phyloP scores from a whole-genome alignment of 495 filamentous ascomycete species.

The Hypoxylon trugodes region DNA sequence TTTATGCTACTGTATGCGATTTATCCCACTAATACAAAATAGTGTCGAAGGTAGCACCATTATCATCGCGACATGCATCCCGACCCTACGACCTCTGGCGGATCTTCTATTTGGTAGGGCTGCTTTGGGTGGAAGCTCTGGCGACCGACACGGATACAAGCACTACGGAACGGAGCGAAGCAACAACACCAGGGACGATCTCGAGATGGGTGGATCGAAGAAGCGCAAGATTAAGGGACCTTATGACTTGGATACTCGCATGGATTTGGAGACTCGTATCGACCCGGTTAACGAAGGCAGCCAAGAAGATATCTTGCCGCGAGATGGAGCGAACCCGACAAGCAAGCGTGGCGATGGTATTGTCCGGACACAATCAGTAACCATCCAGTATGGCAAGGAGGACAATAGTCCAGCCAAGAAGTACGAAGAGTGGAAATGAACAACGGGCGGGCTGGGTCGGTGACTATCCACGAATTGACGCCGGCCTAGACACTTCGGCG shows the following conservation, averaged over 20 bases:
- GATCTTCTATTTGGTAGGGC: constrained; percentile 37
- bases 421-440: constrained; percentile 46
- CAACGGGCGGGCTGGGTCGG: neutral
- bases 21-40: neutral
- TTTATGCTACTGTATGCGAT: neutral
- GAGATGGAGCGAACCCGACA: neutral
- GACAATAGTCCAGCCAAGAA: constrained; percentile 17
- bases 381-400: neutral
- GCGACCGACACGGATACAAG: constrained; percentile 11
- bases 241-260: constrained; percentile 13
- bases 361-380: constrained; percentile 8
- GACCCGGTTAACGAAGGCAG: neutral
- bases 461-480: neutral
- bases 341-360: neutral
- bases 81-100: constrained; percentile 54
- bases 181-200: neutral
- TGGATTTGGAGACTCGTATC: constrained; percentile 12
- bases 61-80: constrained; percentile 60
- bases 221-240: neutral
- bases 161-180: constrained; percentile 24
- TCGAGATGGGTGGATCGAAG: neutral
- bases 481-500: neutral
- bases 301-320: constrained; percentile 7
- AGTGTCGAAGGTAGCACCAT: constrained; percentile 58
- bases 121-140: neutral